phyloP scores from a whole-genome alignment of 805 yeast species.

The Schwanniomyces sp. region DNA sequence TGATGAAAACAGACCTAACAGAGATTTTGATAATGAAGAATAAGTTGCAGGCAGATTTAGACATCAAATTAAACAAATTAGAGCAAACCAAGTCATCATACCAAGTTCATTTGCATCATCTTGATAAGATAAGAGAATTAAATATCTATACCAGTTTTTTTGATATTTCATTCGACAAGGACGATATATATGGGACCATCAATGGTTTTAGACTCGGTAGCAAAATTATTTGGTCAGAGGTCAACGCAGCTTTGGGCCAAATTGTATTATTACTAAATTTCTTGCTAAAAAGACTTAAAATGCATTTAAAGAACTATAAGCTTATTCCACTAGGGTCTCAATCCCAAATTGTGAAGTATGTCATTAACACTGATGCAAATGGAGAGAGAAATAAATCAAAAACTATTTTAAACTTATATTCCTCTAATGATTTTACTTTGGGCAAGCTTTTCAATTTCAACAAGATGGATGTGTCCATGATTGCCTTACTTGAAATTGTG shows the following conservation, averaged over 20 bases:
- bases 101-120: conserved; percentile 58
- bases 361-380: conserved; percentile 9
- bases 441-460: conserved; percentile 73
- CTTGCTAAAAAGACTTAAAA: conserved; percentile 53
- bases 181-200: conserved; percentile 80
- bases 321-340: conserved; percentile 82
- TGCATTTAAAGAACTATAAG: conserved; percentile 58
- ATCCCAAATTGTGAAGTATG: conserved; percentile 67
- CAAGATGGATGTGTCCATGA: conserved; percentile 78
- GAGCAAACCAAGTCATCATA: conserved; percentile 65
- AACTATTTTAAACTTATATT: conserved; percentile 54
- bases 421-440: conserved; percentile 71
- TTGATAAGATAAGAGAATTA: conserved; percentile 69
- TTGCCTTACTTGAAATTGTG: conserved; percentile 67
- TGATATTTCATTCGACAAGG: conserved; percentile 68
- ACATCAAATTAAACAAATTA: conserved; percentile 51
- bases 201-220: conserved; percentile 82
- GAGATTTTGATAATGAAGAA: conserved; percentile 53
- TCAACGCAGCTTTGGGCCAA: conserved; percentile 90
- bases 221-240: conserved; percentile 84
- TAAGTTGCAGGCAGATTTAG: conserved; percentile 51
- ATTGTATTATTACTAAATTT: conserved; percentile 68
- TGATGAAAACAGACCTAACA: conserved; percentile 44
- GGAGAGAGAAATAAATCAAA: conserved; percentile 20
- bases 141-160: conserved; percentile 86